phyloP scores from a whole-genome alignment of 805 yeast genomes.

The Candida hispaniensis region DNA sequence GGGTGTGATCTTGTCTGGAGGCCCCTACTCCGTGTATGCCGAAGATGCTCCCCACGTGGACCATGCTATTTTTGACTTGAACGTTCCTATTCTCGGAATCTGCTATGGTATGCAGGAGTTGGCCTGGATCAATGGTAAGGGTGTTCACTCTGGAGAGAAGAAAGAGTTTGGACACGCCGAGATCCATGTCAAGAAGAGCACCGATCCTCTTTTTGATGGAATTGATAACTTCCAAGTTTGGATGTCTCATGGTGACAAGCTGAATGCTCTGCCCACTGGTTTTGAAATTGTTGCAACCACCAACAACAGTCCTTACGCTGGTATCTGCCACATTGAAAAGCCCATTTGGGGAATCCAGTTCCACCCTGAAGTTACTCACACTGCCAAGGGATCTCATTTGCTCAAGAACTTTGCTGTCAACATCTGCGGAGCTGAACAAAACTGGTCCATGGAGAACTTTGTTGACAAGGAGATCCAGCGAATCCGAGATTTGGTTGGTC shows the following conservation, averaged over 20 bases:
- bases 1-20: constrained; percentile 93
- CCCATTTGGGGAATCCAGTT: constrained; percentile 90
- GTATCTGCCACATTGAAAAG: constrained; percentile 65
- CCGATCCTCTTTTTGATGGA: constrained; percentile 68
- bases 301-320: constrained; percentile 92
- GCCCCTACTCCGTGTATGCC: constrained; percentile 95
- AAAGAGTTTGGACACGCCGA: constrained; percentile 98
- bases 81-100: constrained; percentile 92
- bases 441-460: constrained; percentile 98
- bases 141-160: constrained; percentile 84
- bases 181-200: constrained; percentile 57
- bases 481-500: constrained; percentile 85
- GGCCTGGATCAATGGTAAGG: constrained; percentile 93
- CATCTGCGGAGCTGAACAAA: constrained; percentile 76
- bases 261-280: constrained; percentile 79
- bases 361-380: constrained; percentile 98
- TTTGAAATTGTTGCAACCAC: constrained; percentile 84
- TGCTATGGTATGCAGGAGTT: constrained; percentile 99
- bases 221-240: constrained; percentile 93
- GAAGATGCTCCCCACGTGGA: constrained; percentile 97
- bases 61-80: constrained; percentile 78
- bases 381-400: constrained; percentile 77
- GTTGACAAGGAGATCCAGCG: constrained; percentile 93
- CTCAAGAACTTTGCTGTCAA: constrained; percentile 87
- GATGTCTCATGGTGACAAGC: constrained; percentile 99